Base-by-base conservation (phyloP, 306 rosid genomes). In the Hippophae rhamnoides region DNA sequence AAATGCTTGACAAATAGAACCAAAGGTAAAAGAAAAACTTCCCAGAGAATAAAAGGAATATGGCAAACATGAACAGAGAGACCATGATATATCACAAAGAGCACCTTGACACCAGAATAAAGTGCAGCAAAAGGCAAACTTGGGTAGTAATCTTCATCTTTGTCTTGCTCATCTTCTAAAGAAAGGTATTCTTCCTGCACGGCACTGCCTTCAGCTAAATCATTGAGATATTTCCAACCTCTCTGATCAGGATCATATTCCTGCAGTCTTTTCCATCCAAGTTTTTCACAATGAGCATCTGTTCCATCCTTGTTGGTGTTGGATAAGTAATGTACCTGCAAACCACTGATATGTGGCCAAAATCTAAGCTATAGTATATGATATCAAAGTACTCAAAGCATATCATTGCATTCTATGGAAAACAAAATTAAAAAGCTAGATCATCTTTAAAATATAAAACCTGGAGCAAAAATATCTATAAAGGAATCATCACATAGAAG, bases 81-180 rank as follows among this genome's bases (percentile, higher is more conserved):
- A 31, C 38, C 38, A 31, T 31, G 38, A 31, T 31, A 4, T n/a
- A 13, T 46, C 41, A 7, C 45, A 10, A 9, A 44, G 18, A 13
- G 68, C 81, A 90, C 97, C 96, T 87, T 90, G 70, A 87, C 83
- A 66, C 78, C 81, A 62, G 96, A 75, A 77, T 82, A 87, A 58
- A 85, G 85, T 38, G 95, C 90, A 27, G 96, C 90, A 60, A 85
- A 87, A 58, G 97, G 97, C 82, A 87, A 84, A 79, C 90, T 87
- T 41, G 97, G 80, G 54, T 83, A 88, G 71, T 87, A 90, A 75
- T 87, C 85, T 76, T 81, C 95, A 56, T 85, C 96, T 61, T 85
- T 89, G 59, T 86, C 97, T 47, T 63, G 57, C 45, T 87, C 96
- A 52, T 86, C 95, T 54, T 84, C 95, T 10, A 61, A 63, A 52